These are phyloP conservation scores for Monilinia vaccinii-corymbosi DNA, from an alignment of 2,329 filamentous ascomycete genomes.

Conservation along the genomic window DNA sequence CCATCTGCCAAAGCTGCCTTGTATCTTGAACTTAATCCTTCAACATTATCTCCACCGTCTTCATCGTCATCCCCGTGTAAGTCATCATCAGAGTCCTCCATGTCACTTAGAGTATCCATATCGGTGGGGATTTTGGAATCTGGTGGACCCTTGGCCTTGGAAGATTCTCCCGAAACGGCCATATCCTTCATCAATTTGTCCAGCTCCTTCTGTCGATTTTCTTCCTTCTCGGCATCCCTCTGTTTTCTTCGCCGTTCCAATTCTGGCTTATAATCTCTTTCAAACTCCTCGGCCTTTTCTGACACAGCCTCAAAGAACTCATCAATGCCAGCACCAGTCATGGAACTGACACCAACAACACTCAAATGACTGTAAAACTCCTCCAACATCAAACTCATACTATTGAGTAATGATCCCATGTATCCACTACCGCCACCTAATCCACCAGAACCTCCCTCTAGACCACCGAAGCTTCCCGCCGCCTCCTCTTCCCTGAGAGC, in stretches of 20 bases:
- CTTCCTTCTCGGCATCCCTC: conserved; percentile 65
- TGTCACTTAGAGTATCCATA: conserved; percentile 29
- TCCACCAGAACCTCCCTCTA: conserved; percentile 51
- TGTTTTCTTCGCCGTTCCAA: conserved; percentile 69
- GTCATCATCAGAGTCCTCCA: conserved; percentile 41
- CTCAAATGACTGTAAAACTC: conserved; percentile 94
- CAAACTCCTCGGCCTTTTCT: conserved; percentile 81
- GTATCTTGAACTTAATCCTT: conserved; percentile 67
- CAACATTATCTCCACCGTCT: conserved; percentile 34
- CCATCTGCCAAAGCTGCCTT: conserved; percentile 61
- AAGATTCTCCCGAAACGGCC: conserved; percentile 45
- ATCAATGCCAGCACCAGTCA: conserved; percentile 83
- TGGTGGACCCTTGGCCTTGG: conserved; percentile 19
- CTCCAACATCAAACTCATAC: conserved; percentile 94
- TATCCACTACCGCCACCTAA: conserved; percentile 74
- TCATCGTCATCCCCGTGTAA: conserved; percentile 49
- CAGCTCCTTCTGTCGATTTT: conserved; percentile 68
- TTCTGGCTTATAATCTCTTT: conserved; percentile 84
- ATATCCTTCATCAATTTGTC: conserved; percentile 94
- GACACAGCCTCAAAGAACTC: conserved; percentile 89
- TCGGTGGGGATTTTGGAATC: conserved; percentile 26
- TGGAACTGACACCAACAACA: conserved; percentile 86
- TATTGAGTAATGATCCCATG: conserved; percentile 92
- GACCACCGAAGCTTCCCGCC: conserved; percentile 63
- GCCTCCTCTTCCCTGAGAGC: conserved; percentile 76